phyloP scores from a whole-genome alignment of 2,329 filamentous ascomycete genomes.

The Nannizzia gypsea region DNA sequence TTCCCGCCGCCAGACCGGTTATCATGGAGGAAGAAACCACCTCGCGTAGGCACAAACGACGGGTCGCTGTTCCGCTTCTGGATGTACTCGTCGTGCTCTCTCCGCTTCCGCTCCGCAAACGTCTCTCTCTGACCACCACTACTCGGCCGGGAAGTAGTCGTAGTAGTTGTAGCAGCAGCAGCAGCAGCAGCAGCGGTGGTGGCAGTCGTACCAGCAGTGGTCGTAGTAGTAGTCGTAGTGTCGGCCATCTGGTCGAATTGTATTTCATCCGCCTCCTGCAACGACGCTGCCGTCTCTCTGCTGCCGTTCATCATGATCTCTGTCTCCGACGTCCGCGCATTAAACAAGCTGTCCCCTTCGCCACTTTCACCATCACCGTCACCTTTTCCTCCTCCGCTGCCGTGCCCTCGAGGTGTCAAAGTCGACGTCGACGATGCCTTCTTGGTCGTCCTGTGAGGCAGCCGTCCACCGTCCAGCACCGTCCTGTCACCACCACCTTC shows the following conservation, averaged over 20 bases:
- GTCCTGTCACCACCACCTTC: not conserved
- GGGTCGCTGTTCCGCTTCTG: constrained; percentile 81
- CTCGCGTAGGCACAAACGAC: constrained; percentile 84
- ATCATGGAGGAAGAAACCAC: constrained; percentile 95
- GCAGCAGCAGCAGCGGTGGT: too few relatives aligned
- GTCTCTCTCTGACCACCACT: constrained; percentile 38
- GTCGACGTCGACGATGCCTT: constrained; percentile 13
- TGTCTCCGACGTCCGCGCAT: constrained; percentile 42
- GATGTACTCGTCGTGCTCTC: constrained; percentile 84
- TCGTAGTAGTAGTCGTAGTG: too few relatives aligned
- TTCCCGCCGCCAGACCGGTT: constrained; percentile 59
- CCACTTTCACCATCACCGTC: constrained; percentile 15
- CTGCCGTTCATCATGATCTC: constrained; percentile 51
- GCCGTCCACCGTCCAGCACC: not conserved
- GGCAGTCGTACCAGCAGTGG: too few relatives aligned
- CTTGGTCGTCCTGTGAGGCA: constrained; percentile 9
- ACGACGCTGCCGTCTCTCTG: constrained; percentile 33
- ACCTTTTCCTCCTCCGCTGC: not conserved
- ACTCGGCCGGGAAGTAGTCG: not conserved
- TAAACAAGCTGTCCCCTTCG: constrained; percentile 18
- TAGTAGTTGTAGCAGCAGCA: too few relatives aligned
- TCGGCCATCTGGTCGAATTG: constrained; percentile 40
- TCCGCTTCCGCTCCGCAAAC: constrained; percentile 57
- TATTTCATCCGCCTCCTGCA: constrained; percentile 33
- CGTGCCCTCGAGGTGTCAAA: constrained; percentile 7